Conservation (phyloP, 83 land plant genomes). For the Thuja plicata region DNA sequence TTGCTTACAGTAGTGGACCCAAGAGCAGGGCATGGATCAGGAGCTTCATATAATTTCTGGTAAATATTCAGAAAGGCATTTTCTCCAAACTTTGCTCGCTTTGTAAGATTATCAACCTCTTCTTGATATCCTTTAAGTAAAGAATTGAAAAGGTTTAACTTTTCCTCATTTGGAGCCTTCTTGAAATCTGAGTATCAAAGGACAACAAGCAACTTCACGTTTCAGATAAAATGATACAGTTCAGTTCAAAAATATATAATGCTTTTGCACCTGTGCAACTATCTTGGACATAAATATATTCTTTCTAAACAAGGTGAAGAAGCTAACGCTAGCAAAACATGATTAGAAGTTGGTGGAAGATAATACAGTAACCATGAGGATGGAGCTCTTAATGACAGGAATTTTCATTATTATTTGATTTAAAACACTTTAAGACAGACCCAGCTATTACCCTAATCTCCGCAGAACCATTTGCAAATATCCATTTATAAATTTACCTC, state of each 20-base stretch:
- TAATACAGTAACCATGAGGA: neutral
- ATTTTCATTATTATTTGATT: neutral
- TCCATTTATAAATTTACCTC: conserved; percentile 49
- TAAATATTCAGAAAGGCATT: conserved; percentile 97
- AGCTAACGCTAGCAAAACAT: neutral
- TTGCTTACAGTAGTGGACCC: conserved; percentile 76
- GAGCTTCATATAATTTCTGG: conserved; percentile 98
- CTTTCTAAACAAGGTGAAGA: neutral
- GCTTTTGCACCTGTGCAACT: neutral
- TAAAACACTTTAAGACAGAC: neutral
- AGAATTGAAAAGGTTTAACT: conserved; percentile 71
- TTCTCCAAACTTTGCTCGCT: conserved; percentile 98
- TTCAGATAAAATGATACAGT: neutral
- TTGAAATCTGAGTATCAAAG: conserved; percentile 71
- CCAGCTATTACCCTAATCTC: neutral
- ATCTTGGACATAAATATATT: neutral
- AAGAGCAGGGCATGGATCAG: conserved; percentile 96
- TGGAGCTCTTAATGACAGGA: neutral
- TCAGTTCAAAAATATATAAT: neutral
- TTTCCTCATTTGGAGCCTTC: conserved; percentile 90
- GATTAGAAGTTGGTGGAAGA: neutral
- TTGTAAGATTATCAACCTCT: conserved; percentile 98
- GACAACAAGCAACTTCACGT: neutral
- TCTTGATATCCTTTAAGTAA: conserved; percentile 95
- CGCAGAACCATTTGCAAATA: neutral